Evolutionary conservation across 2,329 filamentous ascomycete species (phyloP), one percentile per base, ranked within the genome.

Genomic region (Alternaria arborescens): DNA sequence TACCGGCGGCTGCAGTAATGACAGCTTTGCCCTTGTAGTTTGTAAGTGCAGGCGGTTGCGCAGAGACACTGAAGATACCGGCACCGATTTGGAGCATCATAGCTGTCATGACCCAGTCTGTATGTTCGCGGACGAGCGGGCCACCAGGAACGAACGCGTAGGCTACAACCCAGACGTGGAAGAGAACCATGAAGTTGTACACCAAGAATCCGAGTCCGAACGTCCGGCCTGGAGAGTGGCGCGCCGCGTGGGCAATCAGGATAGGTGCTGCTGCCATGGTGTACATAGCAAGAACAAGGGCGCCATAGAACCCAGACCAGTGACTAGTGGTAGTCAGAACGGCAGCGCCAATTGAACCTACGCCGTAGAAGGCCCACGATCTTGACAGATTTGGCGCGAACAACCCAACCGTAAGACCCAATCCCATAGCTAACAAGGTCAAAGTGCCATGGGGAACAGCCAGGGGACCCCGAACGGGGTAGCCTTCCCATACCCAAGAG

Each of bases 91-190:
- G 84, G 3, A 93, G 77, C 91, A 98, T 97, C 74, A 87, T 97
- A 8, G 87, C 87, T 6, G 88, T 86, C 93, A 98, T 97, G 73
- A 99, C 86, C 91, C 94, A 97, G 77, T 98, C 94, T 1, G 94
- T 99, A 74, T 90, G 94, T 78, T 99, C 95, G 44, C 95, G 90
- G 43, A 99, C 91, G 1, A 97, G 85, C 3, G 93, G 93, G 2
- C 95, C 95, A 52, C 95, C 95, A 2, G 95, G 95, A 3, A 99
- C 95, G 70, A 99, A 99, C 12, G 95, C 95, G 73, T 99, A 99
- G 2, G 95, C 95, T 11, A 99, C 95, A 36, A 97, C 91, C 95
- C 95, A 99, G 56, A 97, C 93, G 75, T 98, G 94, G 83, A 97
- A 97, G n/a, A 99, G 86, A 5, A 97, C 90, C 82, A 98, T 82